phyloP scores from a whole-genome alignment of 164 flowering plant species.

The Nymphaea colorata region DNA sequence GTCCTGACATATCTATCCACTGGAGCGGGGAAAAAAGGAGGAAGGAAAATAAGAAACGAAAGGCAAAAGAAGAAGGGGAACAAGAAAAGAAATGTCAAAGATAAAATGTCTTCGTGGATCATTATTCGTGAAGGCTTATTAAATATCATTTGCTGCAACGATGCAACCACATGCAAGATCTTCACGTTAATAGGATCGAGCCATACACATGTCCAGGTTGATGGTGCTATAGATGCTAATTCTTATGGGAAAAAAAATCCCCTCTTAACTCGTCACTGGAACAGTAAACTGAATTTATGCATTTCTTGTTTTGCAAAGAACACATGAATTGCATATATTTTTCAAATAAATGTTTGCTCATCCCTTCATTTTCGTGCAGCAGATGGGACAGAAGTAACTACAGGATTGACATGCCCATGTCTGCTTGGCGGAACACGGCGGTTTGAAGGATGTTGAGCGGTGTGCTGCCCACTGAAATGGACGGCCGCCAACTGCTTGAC shows the following conservation, averaged over 20 bases:
- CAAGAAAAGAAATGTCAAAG: too few species aligned
- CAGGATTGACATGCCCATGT: slow-evolving; percentile 82
- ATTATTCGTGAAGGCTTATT: too few species aligned
- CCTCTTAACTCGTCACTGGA: background rate
- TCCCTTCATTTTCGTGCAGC: slow-evolving; percentile 29
- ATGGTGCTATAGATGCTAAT: background rate
- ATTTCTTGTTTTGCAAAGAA: too few species aligned
- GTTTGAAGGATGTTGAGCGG: slow-evolving; percentile 69
- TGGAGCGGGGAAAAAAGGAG: background rate
- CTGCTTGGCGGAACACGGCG: slow-evolving; percentile 67
- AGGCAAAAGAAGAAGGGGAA: too few species aligned
- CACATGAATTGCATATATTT: too few species aligned
- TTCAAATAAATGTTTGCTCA: background rate
- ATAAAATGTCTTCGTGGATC: too few species aligned
- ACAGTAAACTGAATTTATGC: too few species aligned
- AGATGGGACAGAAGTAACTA: slow-evolving; percentile 79
- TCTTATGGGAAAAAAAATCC: background rate
- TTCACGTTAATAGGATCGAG: too few species aligned
- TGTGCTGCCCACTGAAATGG: slow-evolving; percentile 39
- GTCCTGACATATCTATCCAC: background rate
- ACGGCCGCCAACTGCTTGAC: slow-evolving; percentile 33
- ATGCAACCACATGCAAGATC: too few species aligned
- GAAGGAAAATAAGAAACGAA: too few species aligned
- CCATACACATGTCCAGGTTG: background rate
- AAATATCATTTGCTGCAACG: too few species aligned